Percentiles rank a stretch among this genome's conserved stretches.
These are phyloP conservation scores for Microcyclospora pomicola DNA, from an alignment of 2,329 filamentous ascomycete species.

Conservation along the genomic window DNA sequence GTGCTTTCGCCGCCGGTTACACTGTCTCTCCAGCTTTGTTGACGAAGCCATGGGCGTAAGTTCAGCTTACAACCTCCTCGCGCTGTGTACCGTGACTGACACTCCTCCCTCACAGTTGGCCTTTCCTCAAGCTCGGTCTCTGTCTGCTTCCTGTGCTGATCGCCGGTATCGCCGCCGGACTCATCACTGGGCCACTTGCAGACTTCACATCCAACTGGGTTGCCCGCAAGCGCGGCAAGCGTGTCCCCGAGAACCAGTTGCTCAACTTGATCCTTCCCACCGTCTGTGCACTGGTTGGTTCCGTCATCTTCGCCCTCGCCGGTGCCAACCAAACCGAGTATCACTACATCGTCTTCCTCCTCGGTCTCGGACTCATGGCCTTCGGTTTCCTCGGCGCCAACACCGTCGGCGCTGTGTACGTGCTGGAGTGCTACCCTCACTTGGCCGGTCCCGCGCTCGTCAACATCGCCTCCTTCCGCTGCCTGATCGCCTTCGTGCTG, in stretches of 20 bases:
- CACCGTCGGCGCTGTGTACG: constrained; percentile 20
- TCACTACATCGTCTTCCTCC: constrained; percentile 15
- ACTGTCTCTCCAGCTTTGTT: constrained; percentile 15
- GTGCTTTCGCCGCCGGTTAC: constrained; percentile 15
- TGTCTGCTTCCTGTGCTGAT: constrained; percentile 14
- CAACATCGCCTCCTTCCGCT: constrained; percentile 20
- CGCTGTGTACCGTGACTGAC: no score
- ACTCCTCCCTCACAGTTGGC: constrained; percentile 6
- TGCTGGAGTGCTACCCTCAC: constrained; percentile 20
- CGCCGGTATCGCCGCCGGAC: constrained; percentile 12
- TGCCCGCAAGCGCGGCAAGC: constrained; percentile 14
- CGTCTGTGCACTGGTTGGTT: constrained; percentile 13
- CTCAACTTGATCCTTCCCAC: constrained; percentile 17
- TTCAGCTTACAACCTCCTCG: not conserved
- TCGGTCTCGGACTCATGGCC: constrained; percentile 16
- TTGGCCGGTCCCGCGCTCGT: constrained; percentile 19
- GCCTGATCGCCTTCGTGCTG: constrained; percentile 18
- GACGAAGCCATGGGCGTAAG: constrained; percentile 12
- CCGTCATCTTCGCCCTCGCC: constrained; percentile 16
- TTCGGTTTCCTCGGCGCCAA: constrained; percentile 20
- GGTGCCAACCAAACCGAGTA: constrained; percentile 12
- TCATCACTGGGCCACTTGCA: constrained; percentile 15
- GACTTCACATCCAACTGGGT: constrained; percentile 16
- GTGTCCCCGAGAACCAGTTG: constrained; percentile 18
- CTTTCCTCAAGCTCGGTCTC: constrained; percentile 13